A percentile compares a stretch with the other conserved stretches of the same genome.
Evolutionary conservation across 2,329 filamentous ascomycete genomes (phyloP).

Genomic region (Ceratocystis papillata): DNA sequence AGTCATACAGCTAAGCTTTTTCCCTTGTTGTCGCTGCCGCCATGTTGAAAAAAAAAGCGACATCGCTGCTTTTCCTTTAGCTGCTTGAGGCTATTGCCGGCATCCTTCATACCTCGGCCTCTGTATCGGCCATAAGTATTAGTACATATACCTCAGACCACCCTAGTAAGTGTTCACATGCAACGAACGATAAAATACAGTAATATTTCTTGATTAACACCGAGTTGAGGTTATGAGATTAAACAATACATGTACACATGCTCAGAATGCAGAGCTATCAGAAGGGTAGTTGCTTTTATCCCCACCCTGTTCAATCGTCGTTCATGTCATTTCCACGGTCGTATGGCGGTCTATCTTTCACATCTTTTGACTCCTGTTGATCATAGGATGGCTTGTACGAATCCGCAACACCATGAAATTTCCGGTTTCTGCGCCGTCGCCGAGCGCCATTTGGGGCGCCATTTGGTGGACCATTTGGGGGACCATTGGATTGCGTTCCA

Average conservation of each 20-base stretch:
- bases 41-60: constrained; percentile 23
- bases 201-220: not conserved
- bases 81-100: constrained; percentile 19
- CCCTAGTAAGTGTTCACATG: not conserved
- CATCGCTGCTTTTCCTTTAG: constrained; percentile 20
- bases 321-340: not conserved
- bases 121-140: constrained; percentile 15
- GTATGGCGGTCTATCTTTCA: not conserved
- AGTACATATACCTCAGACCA: not conserved
- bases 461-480: not conserved
- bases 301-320: not conserved
- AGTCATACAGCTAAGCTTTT: not conserved
- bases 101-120: constrained; percentile 19
- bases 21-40: constrained; percentile 17
- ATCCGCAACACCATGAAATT: constrained; percentile 18
- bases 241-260: constrained; percentile 3
- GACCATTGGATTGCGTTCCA: not conserved
- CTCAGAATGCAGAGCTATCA: not conserved
- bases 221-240: not conserved
- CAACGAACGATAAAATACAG: not conserved
- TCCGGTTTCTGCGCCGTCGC: constrained; percentile 11
- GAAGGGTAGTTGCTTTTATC: not conserved
- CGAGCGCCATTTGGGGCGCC: not conserved
- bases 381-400: constrained; percentile 22
- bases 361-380: not conserved